Percentiles rank a stretch among this genome's conserved stretches.
Conservation (phyloP, 73 alveolate species). For the Paramecium biaurelia region DNA sequence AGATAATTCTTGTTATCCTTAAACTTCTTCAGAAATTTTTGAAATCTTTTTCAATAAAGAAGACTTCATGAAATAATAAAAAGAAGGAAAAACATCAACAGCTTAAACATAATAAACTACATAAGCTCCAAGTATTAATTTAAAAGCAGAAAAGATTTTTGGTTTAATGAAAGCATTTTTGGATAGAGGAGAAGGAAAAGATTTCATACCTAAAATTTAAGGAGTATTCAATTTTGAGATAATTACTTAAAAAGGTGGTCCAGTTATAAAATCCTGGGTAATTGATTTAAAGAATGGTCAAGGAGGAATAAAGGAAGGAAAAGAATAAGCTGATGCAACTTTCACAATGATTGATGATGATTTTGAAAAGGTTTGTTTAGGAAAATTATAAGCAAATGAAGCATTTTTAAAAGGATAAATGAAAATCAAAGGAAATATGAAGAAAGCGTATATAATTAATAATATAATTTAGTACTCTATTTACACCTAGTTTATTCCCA, state of each 20-base stretch:
- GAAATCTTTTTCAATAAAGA: slow-evolving; percentile 49
- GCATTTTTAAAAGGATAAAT: slow-evolving; percentile 89
- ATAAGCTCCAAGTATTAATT: neutral
- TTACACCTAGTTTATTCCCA: slow-evolving; percentile 89
- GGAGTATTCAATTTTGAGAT: slow-evolving; percentile 73
- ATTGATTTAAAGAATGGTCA: slow-evolving; percentile 82
- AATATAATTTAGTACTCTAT: neutral
- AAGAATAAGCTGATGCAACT: slow-evolving; percentile 77
- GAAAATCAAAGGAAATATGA: slow-evolving; percentile 89
- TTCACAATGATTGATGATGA: slow-evolving; percentile 88
- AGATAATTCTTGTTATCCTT: slow-evolving; percentile 47
- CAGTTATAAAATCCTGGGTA: slow-evolving; percentile 71
- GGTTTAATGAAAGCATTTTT: slow-evolving; percentile 49
- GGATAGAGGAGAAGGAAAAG: slow-evolving; percentile 77
- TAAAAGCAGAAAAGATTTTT: slow-evolving; percentile 54
- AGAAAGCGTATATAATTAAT: slow-evolving; percentile 81
- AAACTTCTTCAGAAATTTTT: slow-evolving; percentile 51
- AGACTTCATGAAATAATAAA: slow-evolving; percentile 26
- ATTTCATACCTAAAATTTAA: slow-evolving; percentile 36
- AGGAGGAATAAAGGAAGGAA: slow-evolving; percentile 72
- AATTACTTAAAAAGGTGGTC: slow-evolving; percentile 71
- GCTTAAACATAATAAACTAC: neutral
- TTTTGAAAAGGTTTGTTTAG: slow-evolving; percentile 79
- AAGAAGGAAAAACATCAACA: slow-evolving; percentile 7
- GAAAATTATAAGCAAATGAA: slow-evolving; percentile 81